Conservation (phyloP, 2,329 filamentous ascomycete genomes). For the Hymenoscyphus scutula region DNA sequence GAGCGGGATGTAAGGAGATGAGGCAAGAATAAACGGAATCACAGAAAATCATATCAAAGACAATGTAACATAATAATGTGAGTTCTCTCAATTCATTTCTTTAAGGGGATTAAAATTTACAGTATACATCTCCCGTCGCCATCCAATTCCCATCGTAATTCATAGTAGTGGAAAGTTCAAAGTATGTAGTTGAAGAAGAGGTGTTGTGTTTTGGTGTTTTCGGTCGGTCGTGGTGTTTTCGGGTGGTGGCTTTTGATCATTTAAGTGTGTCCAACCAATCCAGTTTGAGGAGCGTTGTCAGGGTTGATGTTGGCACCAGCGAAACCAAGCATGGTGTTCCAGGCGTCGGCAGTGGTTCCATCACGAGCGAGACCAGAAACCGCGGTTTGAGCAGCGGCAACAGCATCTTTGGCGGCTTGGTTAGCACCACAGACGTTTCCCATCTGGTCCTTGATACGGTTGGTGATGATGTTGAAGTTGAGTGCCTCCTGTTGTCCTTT, state of each 20-base stretch:
- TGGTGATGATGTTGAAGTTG: conserved; percentile 73
- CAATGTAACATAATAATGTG: background rate
- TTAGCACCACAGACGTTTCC: conserved; percentile 64
- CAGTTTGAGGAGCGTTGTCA: conserved; percentile 33
- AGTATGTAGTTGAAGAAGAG: background rate
- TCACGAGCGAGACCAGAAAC: conserved; percentile 50
- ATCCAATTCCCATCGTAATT: background rate
- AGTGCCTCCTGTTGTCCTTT: conserved; percentile 64
- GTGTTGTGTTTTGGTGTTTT: background rate
- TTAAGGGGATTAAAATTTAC: background rate
- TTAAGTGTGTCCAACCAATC: conserved; percentile 33
- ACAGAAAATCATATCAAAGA: background rate
- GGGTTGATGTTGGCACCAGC: conserved; percentile 33
- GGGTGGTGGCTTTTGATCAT: too few relatives aligned
- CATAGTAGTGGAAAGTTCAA: background rate
- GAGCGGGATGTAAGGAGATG: too few relatives aligned
- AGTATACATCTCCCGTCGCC: background rate
- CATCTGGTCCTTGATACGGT: conserved; percentile 68
- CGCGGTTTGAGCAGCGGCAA: conserved; percentile 50
- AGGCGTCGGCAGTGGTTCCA: conserved; percentile 48
- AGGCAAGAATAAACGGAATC: background rate
- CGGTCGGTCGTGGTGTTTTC: background rate
- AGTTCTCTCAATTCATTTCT: background rate
- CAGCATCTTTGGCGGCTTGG: conserved; percentile 54
- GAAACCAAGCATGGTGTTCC: conserved; percentile 40